Conservation (phyloP, 495 filamentous ascomycete genomes). For the Beverwykella pulmonaria region DNA sequence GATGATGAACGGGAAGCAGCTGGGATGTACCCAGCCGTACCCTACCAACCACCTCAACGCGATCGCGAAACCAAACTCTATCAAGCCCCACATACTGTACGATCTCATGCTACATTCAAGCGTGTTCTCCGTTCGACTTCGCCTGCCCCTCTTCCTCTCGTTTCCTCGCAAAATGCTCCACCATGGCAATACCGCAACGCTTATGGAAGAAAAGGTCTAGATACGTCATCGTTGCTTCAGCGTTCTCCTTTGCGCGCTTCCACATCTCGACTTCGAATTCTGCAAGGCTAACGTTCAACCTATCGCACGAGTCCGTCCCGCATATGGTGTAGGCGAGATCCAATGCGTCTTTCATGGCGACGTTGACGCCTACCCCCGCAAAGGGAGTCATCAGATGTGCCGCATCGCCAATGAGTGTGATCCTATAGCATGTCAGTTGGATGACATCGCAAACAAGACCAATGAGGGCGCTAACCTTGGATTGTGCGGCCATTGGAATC, state of each 20-base stretch:
- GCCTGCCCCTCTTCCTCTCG: no score
- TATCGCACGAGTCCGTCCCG: no score
- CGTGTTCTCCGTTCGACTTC: no score
- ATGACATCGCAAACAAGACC: background rate
- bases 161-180: slow-evolving; percentile 4
- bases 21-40: no score
- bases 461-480: background rate
- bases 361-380: slow-evolving; percentile 35
- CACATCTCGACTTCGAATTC: slow-evolving; percentile 25
- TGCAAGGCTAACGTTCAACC: background rate
- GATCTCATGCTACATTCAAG: no score
- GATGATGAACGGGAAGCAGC: no score
- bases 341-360: slow-evolving; percentile 33
- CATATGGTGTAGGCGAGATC: slow-evolving; percentile 19
- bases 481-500: slow-evolving; percentile 6
- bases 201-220: slow-evolving; percentile 14
- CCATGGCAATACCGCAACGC: background rate
- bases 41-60: no score
- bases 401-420: slow-evolving; percentile 34
- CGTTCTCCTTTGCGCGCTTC: slow-evolving; percentile 22
- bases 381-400: slow-evolving; percentile 35
- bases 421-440: slow-evolving; percentile 25
- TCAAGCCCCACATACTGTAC: no score
- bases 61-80: no score
- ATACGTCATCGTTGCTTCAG: slow-evolving; percentile 13